phyloP scores from a whole-genome alignment of 2,329 filamentous ascomycete species.

The Alternaria gaisen region DNA sequence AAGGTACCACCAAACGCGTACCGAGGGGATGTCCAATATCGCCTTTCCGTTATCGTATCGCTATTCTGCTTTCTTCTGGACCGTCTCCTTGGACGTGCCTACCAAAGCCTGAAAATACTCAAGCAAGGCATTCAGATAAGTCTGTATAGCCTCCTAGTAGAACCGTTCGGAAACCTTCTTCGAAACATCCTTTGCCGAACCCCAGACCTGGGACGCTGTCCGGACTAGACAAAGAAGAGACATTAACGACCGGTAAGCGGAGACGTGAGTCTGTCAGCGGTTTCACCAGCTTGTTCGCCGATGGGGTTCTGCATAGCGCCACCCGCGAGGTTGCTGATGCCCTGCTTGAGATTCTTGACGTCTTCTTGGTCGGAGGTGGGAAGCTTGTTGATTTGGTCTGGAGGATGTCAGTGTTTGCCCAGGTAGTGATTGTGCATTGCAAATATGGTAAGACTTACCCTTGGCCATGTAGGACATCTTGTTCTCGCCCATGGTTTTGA shows the following conservation, averaged over 20 bases:
- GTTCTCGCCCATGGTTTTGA: constrained; percentile 63
- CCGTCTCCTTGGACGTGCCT: constrained; percentile 17
- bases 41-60: constrained; percentile 2
- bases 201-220: constrained; percentile 36
- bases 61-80: constrained; percentile 20
- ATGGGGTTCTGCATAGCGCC: constrained; percentile 48
- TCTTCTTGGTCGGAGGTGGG: constrained; percentile 51
- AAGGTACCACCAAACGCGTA: constrained; percentile 7
- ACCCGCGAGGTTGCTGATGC: constrained; percentile 45
- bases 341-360: constrained; percentile 49
- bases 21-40: background rate
- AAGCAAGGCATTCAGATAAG: constrained; percentile 25
- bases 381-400: constrained; percentile 52
- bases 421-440: background rate
- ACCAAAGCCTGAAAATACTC: constrained; percentile 33
- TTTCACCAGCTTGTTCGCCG: constrained; percentile 49
- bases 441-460: constrained; percentile 31
- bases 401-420: constrained; percentile 16
- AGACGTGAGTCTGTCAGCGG: constrained; percentile 46
- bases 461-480: constrained; percentile 56
- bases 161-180: constrained; percentile 20
- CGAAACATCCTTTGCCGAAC: constrained; percentile 29
- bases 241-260: constrained; percentile 52
- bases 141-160: constrained; percentile 22
- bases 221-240: constrained; percentile 29